Conservation (phyloP, 2,329 filamentous ascomycete species). For the Paradendryphiella salina region DNA sequence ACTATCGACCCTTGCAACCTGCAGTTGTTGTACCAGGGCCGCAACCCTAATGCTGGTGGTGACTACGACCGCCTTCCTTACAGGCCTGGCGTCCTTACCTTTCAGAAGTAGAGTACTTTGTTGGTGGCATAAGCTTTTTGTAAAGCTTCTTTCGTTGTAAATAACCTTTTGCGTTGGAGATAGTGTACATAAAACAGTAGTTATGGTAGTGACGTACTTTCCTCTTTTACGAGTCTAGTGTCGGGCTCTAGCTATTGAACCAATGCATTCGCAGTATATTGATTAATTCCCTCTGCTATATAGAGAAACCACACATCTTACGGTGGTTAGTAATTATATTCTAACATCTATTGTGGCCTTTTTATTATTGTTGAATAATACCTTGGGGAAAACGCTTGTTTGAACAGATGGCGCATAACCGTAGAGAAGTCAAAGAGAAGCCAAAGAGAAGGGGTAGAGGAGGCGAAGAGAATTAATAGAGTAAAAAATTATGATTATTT, state of each 20-base stretch:
- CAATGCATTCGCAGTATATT: background rate
- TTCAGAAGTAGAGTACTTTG: slow-evolving; percentile 5
- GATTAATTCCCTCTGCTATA: background rate
- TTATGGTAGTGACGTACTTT: background rate
- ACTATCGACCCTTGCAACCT: slow-evolving; percentile 66
- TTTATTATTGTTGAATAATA: too few species aligned
- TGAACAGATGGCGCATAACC: too few species aligned
- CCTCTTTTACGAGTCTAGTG: background rate
- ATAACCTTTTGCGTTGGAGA: slow-evolving; percentile 6
- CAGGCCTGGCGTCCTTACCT: slow-evolving; percentile 50
- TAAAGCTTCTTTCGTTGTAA: slow-evolving; percentile 8
- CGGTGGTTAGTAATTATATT: too few species aligned
- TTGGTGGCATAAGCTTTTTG: background rate
- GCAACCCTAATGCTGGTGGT: slow-evolving; percentile 47
- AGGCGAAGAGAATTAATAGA: too few species aligned
- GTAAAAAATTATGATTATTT: too few species aligned
- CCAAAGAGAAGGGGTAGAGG: too few species aligned
- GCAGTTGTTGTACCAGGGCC: slow-evolving; percentile 67
- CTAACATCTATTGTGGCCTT: too few species aligned
- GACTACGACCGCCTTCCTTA: slow-evolving; percentile 60
- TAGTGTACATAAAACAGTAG: slow-evolving; percentile 6
- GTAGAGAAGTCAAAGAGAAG: too few species aligned
- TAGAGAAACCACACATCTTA: too few species aligned
- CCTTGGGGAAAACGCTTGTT: too few species aligned
- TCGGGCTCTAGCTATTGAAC: background rate